Percentiles rank a stretch among this genome's conserved stretches.
Conservation (phyloP, 2,329 filamentous ascomycete species). For the Hypoxylon sp. region DNA sequence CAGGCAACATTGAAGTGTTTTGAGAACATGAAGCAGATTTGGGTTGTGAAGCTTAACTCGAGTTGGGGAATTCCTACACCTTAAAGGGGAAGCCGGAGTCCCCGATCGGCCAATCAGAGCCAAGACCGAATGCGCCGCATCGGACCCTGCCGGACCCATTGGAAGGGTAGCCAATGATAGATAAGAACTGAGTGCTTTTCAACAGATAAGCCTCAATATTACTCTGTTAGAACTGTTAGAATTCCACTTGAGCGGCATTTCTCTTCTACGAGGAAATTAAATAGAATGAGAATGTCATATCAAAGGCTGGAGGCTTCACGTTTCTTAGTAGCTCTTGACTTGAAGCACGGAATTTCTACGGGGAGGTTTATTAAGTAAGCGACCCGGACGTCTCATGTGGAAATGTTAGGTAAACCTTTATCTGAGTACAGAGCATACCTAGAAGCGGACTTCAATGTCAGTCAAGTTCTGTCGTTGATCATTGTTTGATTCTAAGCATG, state of each 20-base stretch:
- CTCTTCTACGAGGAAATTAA: background rate
- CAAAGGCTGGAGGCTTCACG: background rate
- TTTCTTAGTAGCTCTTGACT: background rate
- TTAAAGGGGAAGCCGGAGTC: conserved; percentile 25
- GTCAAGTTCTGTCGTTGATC: background rate
- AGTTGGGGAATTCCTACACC: conserved; percentile 33
- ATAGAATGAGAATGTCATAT: background rate
- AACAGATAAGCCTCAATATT: no score
- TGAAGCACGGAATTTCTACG: background rate
- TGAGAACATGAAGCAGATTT: background rate
- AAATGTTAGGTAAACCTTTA: background rate
- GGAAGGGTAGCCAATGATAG: conserved; percentile 28
- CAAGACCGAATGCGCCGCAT: background rate
- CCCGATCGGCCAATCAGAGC: conserved; percentile 18
- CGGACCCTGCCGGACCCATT: conserved; percentile 10
- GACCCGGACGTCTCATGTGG: background rate
- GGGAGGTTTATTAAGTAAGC: background rate
- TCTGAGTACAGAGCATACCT: no score
- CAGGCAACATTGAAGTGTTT: background rate
- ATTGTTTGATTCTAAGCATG: background rate
- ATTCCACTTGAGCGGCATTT: background rate
- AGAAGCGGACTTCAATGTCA: background rate
- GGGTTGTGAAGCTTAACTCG: background rate
- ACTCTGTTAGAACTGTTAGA: no score
- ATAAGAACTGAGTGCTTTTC: no score